Percentiles rank a stretch among this genome's conserved stretches.
Evolutionary conservation across 768 basidiomycete species (phyloP).

Genomic region (Phanerochaete sordida): DNA sequence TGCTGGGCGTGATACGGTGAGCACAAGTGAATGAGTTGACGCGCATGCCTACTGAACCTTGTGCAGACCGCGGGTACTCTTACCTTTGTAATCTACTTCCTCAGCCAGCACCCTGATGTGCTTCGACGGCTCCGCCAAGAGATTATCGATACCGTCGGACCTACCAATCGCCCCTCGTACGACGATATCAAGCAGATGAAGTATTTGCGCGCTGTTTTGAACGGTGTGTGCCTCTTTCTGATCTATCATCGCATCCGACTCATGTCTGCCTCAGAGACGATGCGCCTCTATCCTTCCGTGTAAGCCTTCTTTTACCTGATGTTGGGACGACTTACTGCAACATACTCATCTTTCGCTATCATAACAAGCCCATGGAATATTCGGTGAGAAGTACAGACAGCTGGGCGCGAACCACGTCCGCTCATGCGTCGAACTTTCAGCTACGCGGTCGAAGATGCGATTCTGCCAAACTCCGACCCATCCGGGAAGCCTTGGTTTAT

Average conservation of each 20-base stretch:
- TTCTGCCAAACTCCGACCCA: slow-evolving; percentile 17
- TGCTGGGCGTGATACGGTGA: slow-evolving; percentile 32
- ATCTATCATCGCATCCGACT: background rate
- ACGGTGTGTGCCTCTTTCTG: slow-evolving; percentile 20
- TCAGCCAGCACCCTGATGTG: slow-evolving; percentile 29
- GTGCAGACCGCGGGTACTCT: slow-evolving; percentile 29
- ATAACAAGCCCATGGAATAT: slow-evolving; percentile 25
- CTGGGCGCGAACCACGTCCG: background rate
- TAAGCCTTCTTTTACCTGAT: slow-evolving; percentile 8
- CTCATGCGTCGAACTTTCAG: slow-evolving; percentile 2
- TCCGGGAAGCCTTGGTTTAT: slow-evolving; percentile 26
- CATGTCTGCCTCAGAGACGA: slow-evolving; percentile 32
- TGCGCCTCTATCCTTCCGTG: slow-evolving; percentile 36
- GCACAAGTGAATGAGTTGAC: background rate
- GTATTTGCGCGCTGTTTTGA: slow-evolving; percentile 34
- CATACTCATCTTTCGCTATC: background rate
- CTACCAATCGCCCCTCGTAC: slow-evolving; percentile 25
- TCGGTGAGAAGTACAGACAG: slow-evolving; percentile 15
- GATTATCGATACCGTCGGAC: slow-evolving; percentile 28
- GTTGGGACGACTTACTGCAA: background rate
- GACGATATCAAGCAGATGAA: slow-evolving; percentile 32
- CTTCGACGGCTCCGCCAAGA: slow-evolving; percentile 30
- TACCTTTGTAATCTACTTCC: slow-evolving; percentile 30
- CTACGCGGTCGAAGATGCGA: slow-evolving; percentile 19
- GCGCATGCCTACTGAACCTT: background rate